A percentile compares a stretch with the other conserved stretches of the same genome.
These are phyloP conservation scores for Entoloma clypeatum DNA, from an alignment of 1,284 basidiomycete genomes.

Conservation along the genomic window DNA sequence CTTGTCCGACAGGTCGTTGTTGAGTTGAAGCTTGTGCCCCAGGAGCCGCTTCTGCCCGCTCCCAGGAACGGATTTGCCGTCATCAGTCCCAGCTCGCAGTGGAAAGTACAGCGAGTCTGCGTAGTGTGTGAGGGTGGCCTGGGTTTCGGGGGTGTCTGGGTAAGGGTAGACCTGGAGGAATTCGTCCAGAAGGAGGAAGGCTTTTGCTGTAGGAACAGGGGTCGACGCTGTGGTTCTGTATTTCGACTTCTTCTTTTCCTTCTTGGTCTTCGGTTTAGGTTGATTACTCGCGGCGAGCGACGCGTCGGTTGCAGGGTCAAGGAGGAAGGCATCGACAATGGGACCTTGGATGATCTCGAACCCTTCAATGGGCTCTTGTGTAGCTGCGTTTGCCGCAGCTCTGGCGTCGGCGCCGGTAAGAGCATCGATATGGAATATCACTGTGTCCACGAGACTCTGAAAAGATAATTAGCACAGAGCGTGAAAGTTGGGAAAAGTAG, in stretches of 20 bases:
- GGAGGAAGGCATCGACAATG: conserved; percentile 53
- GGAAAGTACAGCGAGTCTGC: conserved; percentile 51
- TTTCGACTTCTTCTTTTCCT: no score
- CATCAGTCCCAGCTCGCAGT: conserved; percentile 42
- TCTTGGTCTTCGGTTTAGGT: no score
- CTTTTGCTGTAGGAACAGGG: conserved; percentile 28
- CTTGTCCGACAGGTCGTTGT: conserved; percentile 41
- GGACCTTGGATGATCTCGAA: conserved; percentile 56
- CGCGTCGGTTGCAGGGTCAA: no score
- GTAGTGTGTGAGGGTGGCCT: conserved; percentile 39
- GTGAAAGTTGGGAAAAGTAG: conserved; percentile 5
- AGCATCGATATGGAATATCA: conserved; percentile 77
- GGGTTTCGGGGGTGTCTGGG: conserved; percentile 49
- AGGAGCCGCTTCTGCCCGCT: conserved; percentile 41
- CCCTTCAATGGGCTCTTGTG: conserved; percentile 41
- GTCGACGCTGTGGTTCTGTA: conserved; percentile 9
- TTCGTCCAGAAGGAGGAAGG: conserved; percentile 64
- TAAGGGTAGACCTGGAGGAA: conserved; percentile 63
- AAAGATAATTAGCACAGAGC: conserved; percentile 8
- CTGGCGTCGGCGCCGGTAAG: conserved; percentile 64
- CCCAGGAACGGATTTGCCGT: conserved; percentile 17
- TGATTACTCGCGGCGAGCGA: no score
- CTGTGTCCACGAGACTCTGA: conserved; percentile 60
- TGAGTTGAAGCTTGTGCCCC: conserved; percentile 51
- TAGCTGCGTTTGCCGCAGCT: conserved; percentile 8